Evolutionary conservation across 2,329 filamentous ascomycete species (phyloP).

Genomic region (Phaeosphaeriaceae sp.): DNA sequence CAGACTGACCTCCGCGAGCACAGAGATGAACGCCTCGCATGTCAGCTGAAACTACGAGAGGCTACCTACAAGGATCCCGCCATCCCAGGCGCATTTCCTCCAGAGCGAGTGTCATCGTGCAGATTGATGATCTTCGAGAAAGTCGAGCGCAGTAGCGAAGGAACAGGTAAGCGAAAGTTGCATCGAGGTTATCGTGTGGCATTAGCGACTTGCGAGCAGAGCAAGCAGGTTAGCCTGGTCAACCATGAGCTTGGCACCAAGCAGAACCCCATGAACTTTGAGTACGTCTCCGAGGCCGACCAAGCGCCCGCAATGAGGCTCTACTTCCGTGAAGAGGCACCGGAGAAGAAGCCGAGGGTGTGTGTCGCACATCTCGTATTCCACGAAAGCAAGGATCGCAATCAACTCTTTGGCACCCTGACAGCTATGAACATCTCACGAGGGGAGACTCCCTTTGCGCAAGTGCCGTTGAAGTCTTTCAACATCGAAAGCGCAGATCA

Average conservation of each 20-base stretch:
- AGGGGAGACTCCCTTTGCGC: constrained; percentile 74
- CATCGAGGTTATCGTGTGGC: constrained; percentile 83
- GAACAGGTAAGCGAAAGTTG: constrained; percentile 73
- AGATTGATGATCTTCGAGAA: constrained; percentile 80
- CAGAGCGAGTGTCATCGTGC: constrained; percentile 75
- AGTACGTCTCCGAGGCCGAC: constrained; percentile 66
- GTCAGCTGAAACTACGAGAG: constrained; percentile 72
- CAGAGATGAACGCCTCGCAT: constrained; percentile 73
- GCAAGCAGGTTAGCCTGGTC: constrained; percentile 79
- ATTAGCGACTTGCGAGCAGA: constrained; percentile 78
- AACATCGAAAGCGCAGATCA: constrained; percentile 67
- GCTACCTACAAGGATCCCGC: constrained; percentile 84
- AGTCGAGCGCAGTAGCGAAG: constrained; percentile 71
- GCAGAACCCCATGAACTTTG: constrained; percentile 76
- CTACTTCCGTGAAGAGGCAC: constrained; percentile 67
- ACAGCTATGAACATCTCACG: constrained; percentile 74
- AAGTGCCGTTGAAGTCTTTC: constrained; percentile 72
- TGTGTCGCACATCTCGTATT: constrained; percentile 83
- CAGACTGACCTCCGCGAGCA: constrained; percentile 74
- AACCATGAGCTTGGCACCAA: constrained; percentile 71
- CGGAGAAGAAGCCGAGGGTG: constrained; percentile 53
- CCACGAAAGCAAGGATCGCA: constrained; percentile 73
- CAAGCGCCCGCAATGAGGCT: constrained; percentile 75
- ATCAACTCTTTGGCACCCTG: constrained; percentile 74
- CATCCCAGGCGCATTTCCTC: constrained; percentile 76